Percentiles rank a stretch among this genome's conserved stretches.
Conservation (phyloP, 148 eudicot species). For the Camellia sinensis region DNA sequence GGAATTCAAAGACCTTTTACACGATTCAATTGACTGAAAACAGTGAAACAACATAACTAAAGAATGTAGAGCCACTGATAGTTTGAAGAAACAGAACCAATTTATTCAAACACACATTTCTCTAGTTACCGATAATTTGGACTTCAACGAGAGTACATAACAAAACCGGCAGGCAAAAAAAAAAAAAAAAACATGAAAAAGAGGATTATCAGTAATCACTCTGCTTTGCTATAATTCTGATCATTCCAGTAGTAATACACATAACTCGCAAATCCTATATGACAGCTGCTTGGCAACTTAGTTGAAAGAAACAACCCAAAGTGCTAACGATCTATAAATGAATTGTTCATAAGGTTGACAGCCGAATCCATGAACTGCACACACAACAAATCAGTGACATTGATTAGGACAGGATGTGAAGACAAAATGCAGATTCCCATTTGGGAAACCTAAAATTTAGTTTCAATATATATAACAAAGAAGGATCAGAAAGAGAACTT, state of each 20-base stretch:
- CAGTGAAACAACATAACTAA: too few species aligned
- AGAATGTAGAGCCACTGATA: neutral
- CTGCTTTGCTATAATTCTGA: neutral
- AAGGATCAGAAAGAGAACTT: neutral
- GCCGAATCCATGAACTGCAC: slow-evolving; percentile 95
- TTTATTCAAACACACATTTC: neutral
- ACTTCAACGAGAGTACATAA: neutral
- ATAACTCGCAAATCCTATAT: neutral
- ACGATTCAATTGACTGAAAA: too few species aligned
- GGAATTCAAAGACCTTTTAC: too few species aligned
- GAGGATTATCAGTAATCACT: neutral
- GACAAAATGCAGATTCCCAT: neutral
- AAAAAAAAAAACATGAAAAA: neutral
- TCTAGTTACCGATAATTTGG: slow-evolving; percentile 4
- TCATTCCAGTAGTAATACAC: neutral
- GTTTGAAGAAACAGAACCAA: neutral
- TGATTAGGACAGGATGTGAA: neutral
- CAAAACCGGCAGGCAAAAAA: neutral
- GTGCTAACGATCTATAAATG: slow-evolving; percentile 62
- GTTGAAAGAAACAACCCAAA: neutral
- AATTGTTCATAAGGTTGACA: slow-evolving; percentile 70
- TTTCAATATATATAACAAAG: neutral
- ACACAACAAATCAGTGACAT: slow-evolving; percentile 10
- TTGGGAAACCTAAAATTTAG: neutral
- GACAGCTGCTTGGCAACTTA: neutral